Evolutionary conservation across 1,284 basidiomycete species (phyloP).

Genomic region (Thelephora terrestris): DNA sequence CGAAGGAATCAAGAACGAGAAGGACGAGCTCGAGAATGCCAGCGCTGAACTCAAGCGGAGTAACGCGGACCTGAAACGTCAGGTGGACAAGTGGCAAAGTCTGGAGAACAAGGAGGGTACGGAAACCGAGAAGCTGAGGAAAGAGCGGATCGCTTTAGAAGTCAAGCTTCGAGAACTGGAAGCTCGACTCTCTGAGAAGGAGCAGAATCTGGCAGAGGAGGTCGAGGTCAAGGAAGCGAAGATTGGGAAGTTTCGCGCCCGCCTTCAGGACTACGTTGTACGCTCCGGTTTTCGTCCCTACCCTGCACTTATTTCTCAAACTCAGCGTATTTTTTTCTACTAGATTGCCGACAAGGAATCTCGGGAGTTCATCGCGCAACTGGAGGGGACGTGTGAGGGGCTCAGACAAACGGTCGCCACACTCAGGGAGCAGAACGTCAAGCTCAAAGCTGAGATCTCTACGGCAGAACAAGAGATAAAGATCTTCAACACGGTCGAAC

Average conservation of each 20-base stretch:
- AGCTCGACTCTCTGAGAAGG: constrained; percentile 30
- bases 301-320: not conserved
- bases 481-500: not conserved
- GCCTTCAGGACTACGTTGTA: constrained; percentile 36
- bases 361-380: constrained; percentile 2
- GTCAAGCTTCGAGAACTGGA: constrained; percentile 40
- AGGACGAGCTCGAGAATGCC: constrained; percentile 41
- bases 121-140: constrained; percentile 44
- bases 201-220: constrained; percentile 23
- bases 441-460: constrained; percentile 27
- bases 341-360: constrained; percentile 4
- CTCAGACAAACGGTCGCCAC: constrained; percentile 16
- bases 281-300: constrained; percentile 4
- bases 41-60: constrained; percentile 48
- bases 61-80: constrained; percentile 44
- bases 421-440: constrained; percentile 28
- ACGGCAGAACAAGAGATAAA: constrained; percentile 7
- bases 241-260: constrained; percentile 33
- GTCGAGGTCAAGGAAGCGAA: constrained; percentile 31
- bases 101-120: constrained; percentile 53
- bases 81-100: constrained; percentile 57
- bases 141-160: constrained; percentile 46
- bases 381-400: constrained; percentile 15
- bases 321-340: not conserved
- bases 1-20: constrained; percentile 42